Evolutionary conservation across 257 asterid species (phyloP).

Genomic region (Nyctanthes arbortristis): DNA sequence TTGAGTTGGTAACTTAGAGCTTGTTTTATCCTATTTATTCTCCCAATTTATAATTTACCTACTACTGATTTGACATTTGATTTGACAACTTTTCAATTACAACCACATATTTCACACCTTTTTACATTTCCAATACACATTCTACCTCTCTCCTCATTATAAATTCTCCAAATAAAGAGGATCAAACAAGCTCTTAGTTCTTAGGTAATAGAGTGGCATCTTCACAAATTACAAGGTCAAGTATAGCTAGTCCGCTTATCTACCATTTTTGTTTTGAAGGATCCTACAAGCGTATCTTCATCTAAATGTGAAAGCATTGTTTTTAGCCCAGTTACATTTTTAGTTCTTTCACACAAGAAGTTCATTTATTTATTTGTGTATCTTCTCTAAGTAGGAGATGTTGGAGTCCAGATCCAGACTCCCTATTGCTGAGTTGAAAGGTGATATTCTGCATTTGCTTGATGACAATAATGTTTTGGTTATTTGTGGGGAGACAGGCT

Average conservation of each 20-base stretch:
- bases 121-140: too few species aligned
- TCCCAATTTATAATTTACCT: too few species aligned
- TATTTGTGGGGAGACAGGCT: constrained; percentile 97
- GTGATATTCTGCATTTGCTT: constrained; percentile 62
- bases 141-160: too few species aligned
- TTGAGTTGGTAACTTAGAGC: constrained; percentile 10
- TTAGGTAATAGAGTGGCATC: constrained; percentile 4
- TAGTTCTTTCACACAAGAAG: neutral
- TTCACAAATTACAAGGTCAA: constrained; percentile 19
- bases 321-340: neutral
- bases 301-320: neutral
- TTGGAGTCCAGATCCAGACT: constrained; percentile 71
- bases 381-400: constrained; percentile 64
- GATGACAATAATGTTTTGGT: constrained; percentile 78
- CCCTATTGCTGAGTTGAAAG: constrained; percentile 83
- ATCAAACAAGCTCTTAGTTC: neutral
- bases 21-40: too few species aligned
- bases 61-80: too few species aligned
- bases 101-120: too few species aligned
- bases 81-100: too few species aligned
- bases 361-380: constrained; percentile 12
- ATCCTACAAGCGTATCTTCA: neutral
- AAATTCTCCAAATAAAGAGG: too few species aligned
- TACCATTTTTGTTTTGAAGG: constrained; percentile 5
- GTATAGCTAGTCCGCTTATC: constrained; percentile 4